Percentiles rank a stretch among this genome's conserved stretches.
Evolutionary conservation across 331 rosid species (phyloP).

Genomic region (Malus hybrid): DNA sequence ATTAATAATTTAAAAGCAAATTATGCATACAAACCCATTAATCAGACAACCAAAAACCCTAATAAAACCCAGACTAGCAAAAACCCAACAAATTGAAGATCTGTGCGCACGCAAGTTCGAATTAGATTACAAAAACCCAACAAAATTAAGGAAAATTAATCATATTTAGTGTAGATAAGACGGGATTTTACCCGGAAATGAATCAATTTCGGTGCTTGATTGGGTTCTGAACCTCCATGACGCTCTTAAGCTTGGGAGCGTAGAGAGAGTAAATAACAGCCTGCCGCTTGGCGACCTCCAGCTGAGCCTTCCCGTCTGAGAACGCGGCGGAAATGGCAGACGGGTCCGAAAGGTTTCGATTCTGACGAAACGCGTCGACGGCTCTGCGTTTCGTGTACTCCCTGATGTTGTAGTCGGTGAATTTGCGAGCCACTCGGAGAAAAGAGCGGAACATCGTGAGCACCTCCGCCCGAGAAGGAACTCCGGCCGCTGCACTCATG

Average conservation of each 20-base stretch:
- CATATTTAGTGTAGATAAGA: no score
- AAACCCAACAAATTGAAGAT: neutral
- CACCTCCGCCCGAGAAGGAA: constrained; percentile 9
- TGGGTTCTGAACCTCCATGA: constrained; percentile 4
- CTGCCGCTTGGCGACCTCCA: constrained; percentile 11
- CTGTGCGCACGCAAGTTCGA: neutral
- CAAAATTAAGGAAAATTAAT: neutral
- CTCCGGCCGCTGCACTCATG: neutral
- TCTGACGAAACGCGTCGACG: constrained; percentile 9
- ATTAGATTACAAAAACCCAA: neutral
- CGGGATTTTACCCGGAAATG: neutral
- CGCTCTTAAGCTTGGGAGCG: constrained; percentile 16
- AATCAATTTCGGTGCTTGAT: neutral
- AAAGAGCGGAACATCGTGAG: constrained; percentile 8
- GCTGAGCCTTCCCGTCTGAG: constrained; percentile 10
- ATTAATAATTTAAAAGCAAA: neutral
- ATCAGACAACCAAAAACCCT: neutral
- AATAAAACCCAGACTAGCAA: neutral
- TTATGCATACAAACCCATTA: neutral
- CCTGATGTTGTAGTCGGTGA: constrained; percentile 16
- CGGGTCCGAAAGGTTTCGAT: constrained; percentile 6
- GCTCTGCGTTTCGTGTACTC: constrained; percentile 12
- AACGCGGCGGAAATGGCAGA: constrained; percentile 1
- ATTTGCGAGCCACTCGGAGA: neutral
- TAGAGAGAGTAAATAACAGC: constrained; percentile 11